These are phyloP conservation scores for Stephania yunnanensis DNA, from an alignment of 164 flowering plant genomes.

Conservation along the genomic window DNA sequence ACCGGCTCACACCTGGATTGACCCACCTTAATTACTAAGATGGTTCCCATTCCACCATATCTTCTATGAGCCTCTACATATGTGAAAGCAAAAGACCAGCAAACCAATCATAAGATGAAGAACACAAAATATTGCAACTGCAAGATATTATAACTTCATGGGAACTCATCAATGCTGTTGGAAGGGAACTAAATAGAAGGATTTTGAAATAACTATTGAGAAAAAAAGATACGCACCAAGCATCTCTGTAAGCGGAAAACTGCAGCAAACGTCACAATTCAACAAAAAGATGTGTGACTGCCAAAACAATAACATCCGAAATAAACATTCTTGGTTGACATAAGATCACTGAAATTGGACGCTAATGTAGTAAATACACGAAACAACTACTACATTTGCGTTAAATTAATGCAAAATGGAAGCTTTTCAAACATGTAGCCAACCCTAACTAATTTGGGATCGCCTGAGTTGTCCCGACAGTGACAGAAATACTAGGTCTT, in stretches of 20 bases:
- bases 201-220: not conserved
- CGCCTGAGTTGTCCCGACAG: not conserved
- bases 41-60: slow-evolving; percentile 91
- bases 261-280: slow-evolving; percentile 95
- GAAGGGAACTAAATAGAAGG: not conserved
- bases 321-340: not conserved
- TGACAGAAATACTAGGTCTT: not conserved
- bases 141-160: not conserved
- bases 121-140: not conserved
- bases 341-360: not conserved
- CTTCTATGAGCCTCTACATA: slow-evolving; percentile 74
- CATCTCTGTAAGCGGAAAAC: slow-evolving; percentile 90
- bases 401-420: not conserved
- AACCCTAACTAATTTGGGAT: not conserved
- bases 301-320: slow-evolving; percentile 10
- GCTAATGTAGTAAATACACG: not conserved
- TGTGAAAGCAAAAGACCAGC: slow-evolving; percentile 9
- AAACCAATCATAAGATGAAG: slow-evolving; percentile 1
- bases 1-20: slow-evolving; percentile 3
- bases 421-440: too few species aligned
- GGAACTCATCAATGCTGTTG: not conserved
- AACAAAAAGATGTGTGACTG: slow-evolving; percentile 92
- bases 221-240: slow-evolving; percentile 47
- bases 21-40: slow-evolving; percentile 87
- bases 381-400: not conserved